Evolutionary conservation across 257 asterid genomes (phyloP).

Genomic region (Solanum pimpinellifolium): DNA sequence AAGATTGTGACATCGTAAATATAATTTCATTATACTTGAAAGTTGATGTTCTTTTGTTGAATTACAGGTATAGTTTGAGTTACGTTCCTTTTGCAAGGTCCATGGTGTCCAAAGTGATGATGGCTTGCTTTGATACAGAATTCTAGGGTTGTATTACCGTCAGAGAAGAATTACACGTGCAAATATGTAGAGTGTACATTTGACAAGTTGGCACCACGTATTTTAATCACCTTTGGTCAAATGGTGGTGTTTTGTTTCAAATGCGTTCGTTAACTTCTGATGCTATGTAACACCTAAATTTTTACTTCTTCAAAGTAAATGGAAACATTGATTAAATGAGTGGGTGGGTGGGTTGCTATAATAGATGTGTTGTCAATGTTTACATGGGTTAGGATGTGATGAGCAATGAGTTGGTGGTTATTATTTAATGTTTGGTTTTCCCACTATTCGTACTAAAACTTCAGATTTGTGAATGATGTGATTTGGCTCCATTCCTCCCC

Average conservation of each 20-base stretch:
- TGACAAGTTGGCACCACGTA: background rate
- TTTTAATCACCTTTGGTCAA: background rate
- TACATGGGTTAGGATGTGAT: background rate
- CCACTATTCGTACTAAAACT: background rate
- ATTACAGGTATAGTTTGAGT: conserved; percentile 94
- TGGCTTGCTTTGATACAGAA: conserved; percentile 90
- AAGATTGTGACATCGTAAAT: background rate
- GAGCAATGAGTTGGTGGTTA: background rate
- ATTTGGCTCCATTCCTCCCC: background rate
- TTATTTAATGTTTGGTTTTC: background rate
- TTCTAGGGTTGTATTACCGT: conserved; percentile 26
- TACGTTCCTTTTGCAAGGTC: conserved; percentile 94
- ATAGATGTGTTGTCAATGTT: background rate
- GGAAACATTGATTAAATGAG: background rate
- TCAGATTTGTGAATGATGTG: background rate
- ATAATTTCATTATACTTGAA: background rate
- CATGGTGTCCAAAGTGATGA: conserved; percentile 84
- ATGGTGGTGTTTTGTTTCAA: background rate
- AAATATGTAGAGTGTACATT: background rate
- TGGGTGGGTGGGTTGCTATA: background rate
- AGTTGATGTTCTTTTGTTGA: background rate
- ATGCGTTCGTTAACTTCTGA: background rate
- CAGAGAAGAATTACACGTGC: conserved; percentile 3
- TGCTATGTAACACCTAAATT: background rate
- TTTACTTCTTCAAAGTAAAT: background rate